Percentiles rank a stretch among this genome's conserved stretches.
Evolutionary conservation across 352 stramenopile species (phyloP).

Genomic region (Globisporangium iwayamae): DNA sequence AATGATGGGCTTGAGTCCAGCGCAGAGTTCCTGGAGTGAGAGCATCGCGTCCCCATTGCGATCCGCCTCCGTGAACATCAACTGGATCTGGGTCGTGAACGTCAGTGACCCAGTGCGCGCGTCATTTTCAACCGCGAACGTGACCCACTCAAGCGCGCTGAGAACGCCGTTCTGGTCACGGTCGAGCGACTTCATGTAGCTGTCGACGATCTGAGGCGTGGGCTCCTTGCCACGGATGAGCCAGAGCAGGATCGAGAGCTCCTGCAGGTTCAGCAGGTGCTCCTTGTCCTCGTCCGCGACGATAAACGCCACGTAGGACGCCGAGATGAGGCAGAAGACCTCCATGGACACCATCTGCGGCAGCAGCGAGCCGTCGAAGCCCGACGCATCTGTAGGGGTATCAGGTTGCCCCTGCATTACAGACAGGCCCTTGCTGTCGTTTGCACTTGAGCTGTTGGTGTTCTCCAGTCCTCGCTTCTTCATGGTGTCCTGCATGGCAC

Average conservation of each 20-base stretch:
- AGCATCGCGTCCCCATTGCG: constrained; percentile 54
- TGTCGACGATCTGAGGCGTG: constrained; percentile 26
- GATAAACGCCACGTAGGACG: constrained; percentile 59
- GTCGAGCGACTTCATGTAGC: constrained; percentile 65
- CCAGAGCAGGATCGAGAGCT: constrained; percentile 66
- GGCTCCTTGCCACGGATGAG: constrained; percentile 67
- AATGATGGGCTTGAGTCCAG: constrained; percentile 40
- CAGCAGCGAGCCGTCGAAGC: constrained; percentile 1
- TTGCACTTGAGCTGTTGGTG: neutral
- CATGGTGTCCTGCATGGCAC: constrained; percentile 41
- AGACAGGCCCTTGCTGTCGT: neutral
- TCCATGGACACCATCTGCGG: constrained; percentile 40
- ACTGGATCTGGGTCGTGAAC: constrained; percentile 47
- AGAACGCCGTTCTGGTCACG: constrained; percentile 43
- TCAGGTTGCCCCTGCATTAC: neutral
- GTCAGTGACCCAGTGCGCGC: constrained; percentile 32
- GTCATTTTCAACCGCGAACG: constrained; percentile 56
- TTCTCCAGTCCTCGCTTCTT: neutral
- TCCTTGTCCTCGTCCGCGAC: constrained; percentile 58
- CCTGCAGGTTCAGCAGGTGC: constrained; percentile 46
- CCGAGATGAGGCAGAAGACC: constrained; percentile 57
- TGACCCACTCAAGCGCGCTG: constrained; percentile 64
- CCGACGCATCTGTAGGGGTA: neutral
- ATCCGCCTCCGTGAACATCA: constrained; percentile 54
- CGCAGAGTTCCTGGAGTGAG: constrained; percentile 47